phyloP scores from a whole-genome alignment of 2,329 filamentous ascomycete species.

The Phoma herbarum region DNA sequence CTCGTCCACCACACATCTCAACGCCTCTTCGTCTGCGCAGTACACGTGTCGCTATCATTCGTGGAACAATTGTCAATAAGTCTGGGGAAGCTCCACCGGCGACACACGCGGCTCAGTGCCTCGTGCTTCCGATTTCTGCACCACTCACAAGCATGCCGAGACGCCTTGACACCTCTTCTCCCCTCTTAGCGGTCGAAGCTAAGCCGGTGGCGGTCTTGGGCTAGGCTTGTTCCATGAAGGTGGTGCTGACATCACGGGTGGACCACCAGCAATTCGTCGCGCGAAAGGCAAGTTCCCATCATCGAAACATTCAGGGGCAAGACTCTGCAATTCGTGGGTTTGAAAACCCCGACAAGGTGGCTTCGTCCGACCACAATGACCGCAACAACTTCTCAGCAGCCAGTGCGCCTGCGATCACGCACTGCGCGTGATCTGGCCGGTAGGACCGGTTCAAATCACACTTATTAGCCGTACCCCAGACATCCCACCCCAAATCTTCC shows the following conservation, averaged over 20 bases:
- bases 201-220: conserved; percentile 20
- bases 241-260: conserved; percentile 8
- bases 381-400: not conserved
- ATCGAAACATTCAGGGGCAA: conserved; percentile 6
- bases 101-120: conserved; percentile 7
- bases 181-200: conserved; percentile 18
- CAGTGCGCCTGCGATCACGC: conserved; percentile 5
- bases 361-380: conserved; percentile 7
- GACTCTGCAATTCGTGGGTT: conserved; percentile 17
- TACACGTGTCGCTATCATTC: not conserved
- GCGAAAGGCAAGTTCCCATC: not conserved
- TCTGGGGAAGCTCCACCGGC: not conserved
- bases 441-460: conserved; percentile 14
- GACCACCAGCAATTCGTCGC: not conserved
- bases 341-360: conserved; percentile 9
- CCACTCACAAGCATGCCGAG: conserved; percentile 24
- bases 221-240: conserved; percentile 15
- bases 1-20: not conserved
- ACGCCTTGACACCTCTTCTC: conserved; percentile 22
- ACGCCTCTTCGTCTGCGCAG: not conserved
- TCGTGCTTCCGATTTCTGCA: conserved; percentile 12
- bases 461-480: conserved; percentile 22
- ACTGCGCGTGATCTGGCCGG: conserved; percentile 10
- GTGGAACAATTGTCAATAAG: conserved; percentile 2
- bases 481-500: conserved; percentile 19